These are phyloP conservation scores for Fusarium sp. DNA, from an alignment of 2,329 filamentous ascomycete genomes.

Conservation along the genomic window DNA sequence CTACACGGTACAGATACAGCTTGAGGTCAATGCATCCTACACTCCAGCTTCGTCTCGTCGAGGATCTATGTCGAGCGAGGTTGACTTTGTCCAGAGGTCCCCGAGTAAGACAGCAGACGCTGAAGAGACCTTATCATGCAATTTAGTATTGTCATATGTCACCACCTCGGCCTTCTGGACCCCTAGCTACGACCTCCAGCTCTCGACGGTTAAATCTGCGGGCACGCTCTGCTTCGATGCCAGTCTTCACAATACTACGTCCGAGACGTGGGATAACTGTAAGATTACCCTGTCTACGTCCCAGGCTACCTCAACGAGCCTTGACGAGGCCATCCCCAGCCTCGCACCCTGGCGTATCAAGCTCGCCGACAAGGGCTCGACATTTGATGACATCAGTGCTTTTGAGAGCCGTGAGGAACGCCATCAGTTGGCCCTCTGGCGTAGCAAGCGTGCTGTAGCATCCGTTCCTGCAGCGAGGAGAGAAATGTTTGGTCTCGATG, in stretches of 20 bases:
- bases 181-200: constrained; percentile 70
- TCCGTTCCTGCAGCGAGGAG: constrained; percentile 6
- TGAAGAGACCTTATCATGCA: constrained; percentile 48
- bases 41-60: constrained; percentile 61
- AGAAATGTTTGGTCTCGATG: constrained; percentile 21
- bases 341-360: constrained; percentile 68
- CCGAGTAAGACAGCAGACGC: constrained; percentile 46
- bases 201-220: constrained; percentile 66
- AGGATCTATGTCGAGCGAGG: constrained; percentile 63
- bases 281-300: constrained; percentile 72
- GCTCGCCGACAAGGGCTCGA: constrained; percentile 50
- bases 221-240: constrained; percentile 70
- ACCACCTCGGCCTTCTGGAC: constrained; percentile 68
- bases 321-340: constrained; percentile 65
- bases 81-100: constrained; percentile 58
- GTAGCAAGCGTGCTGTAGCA: constrained; percentile 55
- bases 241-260: constrained; percentile 69
- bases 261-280: constrained; percentile 71
- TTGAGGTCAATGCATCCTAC: constrained; percentile 55
- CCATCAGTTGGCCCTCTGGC: constrained; percentile 47
- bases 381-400: constrained; percentile 42
- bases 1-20: constrained; percentile 62
- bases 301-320: constrained; percentile 66
- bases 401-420: constrained; percentile 55
- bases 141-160: constrained; percentile 68